Percentiles rank a stretch among this genome's conserved stretches.
These are phyloP conservation scores for Metschnikowia kofuensis DNA, from an alignment of 805 yeast genomes.

Conservation along the genomic window DNA sequence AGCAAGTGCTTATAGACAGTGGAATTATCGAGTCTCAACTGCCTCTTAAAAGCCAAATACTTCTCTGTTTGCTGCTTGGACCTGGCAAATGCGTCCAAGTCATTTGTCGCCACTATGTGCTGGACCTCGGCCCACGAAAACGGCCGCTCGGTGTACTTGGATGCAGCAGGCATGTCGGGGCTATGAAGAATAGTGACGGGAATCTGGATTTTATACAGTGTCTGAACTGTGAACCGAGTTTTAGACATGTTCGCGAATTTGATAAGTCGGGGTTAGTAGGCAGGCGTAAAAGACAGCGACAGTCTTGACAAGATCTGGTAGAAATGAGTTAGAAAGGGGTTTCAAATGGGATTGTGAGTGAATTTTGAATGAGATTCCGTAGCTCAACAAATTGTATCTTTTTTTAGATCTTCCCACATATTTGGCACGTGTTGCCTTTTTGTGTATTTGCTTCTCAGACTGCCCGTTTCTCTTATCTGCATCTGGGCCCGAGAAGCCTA, in stretches of 20 bases:
- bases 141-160: constrained; percentile 35
- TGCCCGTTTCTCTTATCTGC: background rate
- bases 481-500: background rate
- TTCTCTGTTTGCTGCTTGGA: constrained; percentile 39
- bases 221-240: constrained; percentile 6
- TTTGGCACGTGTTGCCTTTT: too few relatives aligned
- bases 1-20: constrained; percentile 51
- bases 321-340: background rate
- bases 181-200: constrained; percentile 20
- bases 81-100: constrained; percentile 49
- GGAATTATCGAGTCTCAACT: constrained; percentile 30
- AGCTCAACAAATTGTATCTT: too few relatives aligned
- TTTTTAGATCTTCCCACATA: too few relatives aligned
- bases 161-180: constrained; percentile 38
- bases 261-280: background rate
- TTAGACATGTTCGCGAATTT: constrained; percentile 8
- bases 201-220: constrained; percentile 2
- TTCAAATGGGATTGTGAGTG: too few relatives aligned
- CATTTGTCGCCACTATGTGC: constrained; percentile 37
- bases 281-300: background rate
- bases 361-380: too few relatives aligned
- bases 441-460: background rate
- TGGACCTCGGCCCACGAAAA: constrained; percentile 47
- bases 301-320: too few relatives aligned
- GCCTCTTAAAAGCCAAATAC: constrained; percentile 46